Conservation (phyloP, 805 yeast species). For the Kuraishia capsulata region DNA sequence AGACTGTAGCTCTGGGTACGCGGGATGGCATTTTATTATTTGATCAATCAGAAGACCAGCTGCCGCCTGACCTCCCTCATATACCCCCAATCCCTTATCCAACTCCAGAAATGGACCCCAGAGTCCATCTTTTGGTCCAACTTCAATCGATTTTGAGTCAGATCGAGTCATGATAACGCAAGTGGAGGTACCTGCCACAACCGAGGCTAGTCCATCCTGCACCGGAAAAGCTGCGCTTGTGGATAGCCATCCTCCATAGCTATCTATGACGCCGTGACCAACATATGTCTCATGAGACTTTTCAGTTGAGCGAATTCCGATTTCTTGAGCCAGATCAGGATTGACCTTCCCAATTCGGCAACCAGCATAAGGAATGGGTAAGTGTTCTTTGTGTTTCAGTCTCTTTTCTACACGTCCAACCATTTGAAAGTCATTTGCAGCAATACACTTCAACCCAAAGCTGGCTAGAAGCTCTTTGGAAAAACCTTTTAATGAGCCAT, state of each 20-base stretch:
- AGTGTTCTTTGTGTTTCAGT: slow-evolving; percentile 5
- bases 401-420: slow-evolving; percentile 21
- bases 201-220: slow-evolving; percentile 22
- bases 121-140: slow-evolving; percentile 27
- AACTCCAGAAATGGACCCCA: slow-evolving; percentile 54
- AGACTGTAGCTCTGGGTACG: slow-evolving; percentile 9
- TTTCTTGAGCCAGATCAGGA: background rate
- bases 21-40: slow-evolving; percentile 33
- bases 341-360: slow-evolving; percentile 15
- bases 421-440: slow-evolving; percentile 10
- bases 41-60: slow-evolving; percentile 46
- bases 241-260: slow-evolving; percentile 47
- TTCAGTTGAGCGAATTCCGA: slow-evolving; percentile 1
- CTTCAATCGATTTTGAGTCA: slow-evolving; percentile 11
- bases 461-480: slow-evolving; percentile 14
- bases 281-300: slow-evolving; percentile 10
- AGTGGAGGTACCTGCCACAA: slow-evolving; percentile 59
- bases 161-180: slow-evolving; percentile 37
- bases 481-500: slow-evolving; percentile 56
- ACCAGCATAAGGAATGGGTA: slow-evolving; percentile 22
- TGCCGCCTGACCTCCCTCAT: slow-evolving; percentile 51
- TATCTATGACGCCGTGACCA: slow-evolving; percentile 47
- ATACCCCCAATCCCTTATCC: slow-evolving; percentile 22
- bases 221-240: slow-evolving; percentile 19
- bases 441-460: slow-evolving; percentile 11